Evolutionary conservation across 169 alveolate genomes (phyloP).

Genomic region (Cryptosporidium baileyi): DNA sequence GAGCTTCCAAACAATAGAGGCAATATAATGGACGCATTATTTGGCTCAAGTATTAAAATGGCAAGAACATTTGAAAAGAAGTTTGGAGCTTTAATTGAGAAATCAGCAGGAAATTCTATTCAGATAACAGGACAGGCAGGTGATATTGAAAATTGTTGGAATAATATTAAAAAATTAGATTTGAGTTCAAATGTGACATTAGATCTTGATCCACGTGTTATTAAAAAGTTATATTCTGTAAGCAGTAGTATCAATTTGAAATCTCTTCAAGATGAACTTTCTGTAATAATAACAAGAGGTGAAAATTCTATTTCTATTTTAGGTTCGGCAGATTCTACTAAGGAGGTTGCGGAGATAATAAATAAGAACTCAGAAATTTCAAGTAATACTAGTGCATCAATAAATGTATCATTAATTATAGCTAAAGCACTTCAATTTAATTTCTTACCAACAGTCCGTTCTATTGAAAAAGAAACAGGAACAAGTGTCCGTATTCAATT

Average conservation of each 20-base stretch:
- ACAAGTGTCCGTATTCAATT: slow-evolving; percentile 63
- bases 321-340: slow-evolving; percentile 57
- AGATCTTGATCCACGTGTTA: slow-evolving; percentile 28
- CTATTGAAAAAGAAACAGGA: slow-evolving; percentile 48
- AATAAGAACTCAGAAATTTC: slow-evolving; percentile 47
- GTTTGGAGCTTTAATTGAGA: slow-evolving; percentile 49
- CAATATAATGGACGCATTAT: slow-evolving; percentile 43
- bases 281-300: slow-evolving; percentile 22
- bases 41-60: slow-evolving; percentile 37
- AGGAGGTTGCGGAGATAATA: slow-evolving; percentile 13
- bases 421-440: slow-evolving; percentile 65
- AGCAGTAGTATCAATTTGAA: slow-evolving; percentile 12
- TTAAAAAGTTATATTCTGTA: slow-evolving; percentile 36
- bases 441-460: slow-evolving; percentile 64
- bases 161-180: slow-evolving; percentile 9
- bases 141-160: slow-evolving; percentile 48
- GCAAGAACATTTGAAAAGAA: slow-evolving; percentile 47
- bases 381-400: slow-evolving; percentile 5
- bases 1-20: slow-evolving; percentile 68
- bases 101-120: slow-evolving; percentile 24
- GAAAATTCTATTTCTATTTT: slow-evolving; percentile 19
- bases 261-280: slow-evolving; percentile 48
- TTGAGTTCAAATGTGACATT: slow-evolving; percentile 37
- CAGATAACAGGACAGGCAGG: slow-evolving; percentile 39
- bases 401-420: slow-evolving; percentile 16